A percentile compares a stretch with the other conserved stretches of the same genome.
These are phyloP conservation scores for Parasarocladium wereldwijsianum DNA, from an alignment of 2,329 filamentous ascomycete genomes.

Conservation along the genomic window DNA sequence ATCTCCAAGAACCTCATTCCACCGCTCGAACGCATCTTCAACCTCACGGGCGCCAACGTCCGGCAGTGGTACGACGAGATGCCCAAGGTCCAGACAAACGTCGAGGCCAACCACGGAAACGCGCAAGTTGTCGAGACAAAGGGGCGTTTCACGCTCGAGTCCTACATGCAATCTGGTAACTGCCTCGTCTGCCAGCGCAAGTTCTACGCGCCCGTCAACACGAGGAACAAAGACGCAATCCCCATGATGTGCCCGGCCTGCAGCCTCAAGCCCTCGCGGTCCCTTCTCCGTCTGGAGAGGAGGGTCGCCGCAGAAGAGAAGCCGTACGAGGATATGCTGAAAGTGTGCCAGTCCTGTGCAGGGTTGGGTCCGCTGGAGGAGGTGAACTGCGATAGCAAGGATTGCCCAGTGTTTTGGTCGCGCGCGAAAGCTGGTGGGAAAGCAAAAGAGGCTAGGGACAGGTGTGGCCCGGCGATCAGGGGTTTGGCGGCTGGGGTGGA, in stretches of 20 bases:
- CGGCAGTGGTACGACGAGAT: conserved; percentile 90
- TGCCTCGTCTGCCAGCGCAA: conserved; percentile 63
- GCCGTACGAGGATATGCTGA: conserved; percentile 47
- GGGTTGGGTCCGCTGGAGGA: conserved; percentile 58
- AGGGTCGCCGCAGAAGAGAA: conserved; percentile 49
- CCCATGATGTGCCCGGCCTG: conserved; percentile 44
- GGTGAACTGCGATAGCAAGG: conserved; percentile 76
- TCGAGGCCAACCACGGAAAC: conserved; percentile 12
- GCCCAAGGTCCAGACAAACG: conserved; percentile 74
- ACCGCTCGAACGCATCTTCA: conserved; percentile 90
- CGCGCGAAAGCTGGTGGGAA: conserved; percentile 46
- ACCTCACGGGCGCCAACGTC: conserved; percentile 85
- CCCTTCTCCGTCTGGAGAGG: conserved; percentile 48
- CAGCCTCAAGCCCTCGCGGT: conserved; percentile 33
- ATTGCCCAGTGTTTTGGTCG: conserved; percentile 86
- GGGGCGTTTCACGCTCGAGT: conserved; percentile 65
- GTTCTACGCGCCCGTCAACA: conserved; percentile 6
- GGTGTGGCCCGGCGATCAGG: conserved; percentile 17
- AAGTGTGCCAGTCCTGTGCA: conserved; percentile 69
- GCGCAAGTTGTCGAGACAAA: too few species aligned
- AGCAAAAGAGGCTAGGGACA: conserved; percentile 22
- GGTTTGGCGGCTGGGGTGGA: conserved; percentile 15
- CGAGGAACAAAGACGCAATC: conserved; percentile 8
- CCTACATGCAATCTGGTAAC: conserved; percentile 70
- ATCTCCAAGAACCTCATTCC: conserved; percentile 93